Percentiles rank a stretch among this genome's conserved stretches.
Evolutionary conservation across 73 alveolate genomes (phyloP).

Genomic region (Paramecium pentaurelia): DNA sequence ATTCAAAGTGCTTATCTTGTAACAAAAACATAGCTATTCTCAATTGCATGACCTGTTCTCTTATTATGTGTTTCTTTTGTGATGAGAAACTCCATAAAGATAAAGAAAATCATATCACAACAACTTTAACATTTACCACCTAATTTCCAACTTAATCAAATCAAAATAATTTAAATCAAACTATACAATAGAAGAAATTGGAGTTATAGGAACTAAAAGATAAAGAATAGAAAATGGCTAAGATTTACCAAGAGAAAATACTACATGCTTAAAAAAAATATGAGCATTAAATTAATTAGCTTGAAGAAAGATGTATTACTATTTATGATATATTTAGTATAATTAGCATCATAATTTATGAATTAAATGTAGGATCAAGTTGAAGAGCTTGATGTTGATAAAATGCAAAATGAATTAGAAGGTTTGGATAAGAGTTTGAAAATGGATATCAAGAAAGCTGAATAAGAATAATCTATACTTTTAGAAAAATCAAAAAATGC

Average conservation of each 20-base stretch:
- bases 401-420: slow-evolving; percentile 2
- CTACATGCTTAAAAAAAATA: neutral
- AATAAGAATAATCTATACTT: neutral
- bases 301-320: neutral
- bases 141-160: neutral
- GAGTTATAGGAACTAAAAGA: neutral
- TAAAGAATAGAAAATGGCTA: neutral
- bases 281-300: neutral
- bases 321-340: neutral
- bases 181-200: neutral
- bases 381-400: neutral
- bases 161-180: neutral
- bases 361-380: neutral
- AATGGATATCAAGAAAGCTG: neutral
- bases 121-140: neutral
- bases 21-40: neutral
- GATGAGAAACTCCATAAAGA: neutral
- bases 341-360: neutral
- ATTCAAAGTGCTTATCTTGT: neutral
- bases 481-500: neutral
- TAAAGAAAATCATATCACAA: neutral
- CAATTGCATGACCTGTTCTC: neutral
- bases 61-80: neutral
- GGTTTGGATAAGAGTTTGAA: neutral
- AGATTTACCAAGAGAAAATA: neutral